phyloP scores from a whole-genome alignment of 1,284 basidiomycete species.

The Pseudozyma sp. region DNA sequence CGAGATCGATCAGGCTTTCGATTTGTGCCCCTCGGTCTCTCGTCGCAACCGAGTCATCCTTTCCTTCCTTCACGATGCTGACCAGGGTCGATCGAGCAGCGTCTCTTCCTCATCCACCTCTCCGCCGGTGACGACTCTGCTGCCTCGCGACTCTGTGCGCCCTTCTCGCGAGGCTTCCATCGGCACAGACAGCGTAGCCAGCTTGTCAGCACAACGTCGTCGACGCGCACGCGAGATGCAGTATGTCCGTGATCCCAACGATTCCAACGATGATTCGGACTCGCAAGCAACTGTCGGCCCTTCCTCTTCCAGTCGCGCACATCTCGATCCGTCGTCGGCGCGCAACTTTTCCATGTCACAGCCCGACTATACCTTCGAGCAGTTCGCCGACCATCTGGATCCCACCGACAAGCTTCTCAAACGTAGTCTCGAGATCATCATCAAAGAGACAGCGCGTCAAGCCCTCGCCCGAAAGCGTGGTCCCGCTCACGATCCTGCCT shows the following conservation, averaged over 20 bases:
- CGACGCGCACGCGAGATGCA: conserved; percentile 38
- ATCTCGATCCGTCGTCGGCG: conserved; percentile 26
- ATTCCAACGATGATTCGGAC: conserved; percentile 35
- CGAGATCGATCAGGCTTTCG: conserved; percentile 46
- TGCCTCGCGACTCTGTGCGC: conserved; percentile 8
- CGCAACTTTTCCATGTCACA: conserved; percentile 24
- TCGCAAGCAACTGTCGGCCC: conserved; percentile 16
- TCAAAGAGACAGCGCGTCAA: conserved; percentile 52
- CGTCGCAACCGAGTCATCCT: conserved; percentile 47
- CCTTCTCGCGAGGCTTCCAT: conserved; percentile 23
- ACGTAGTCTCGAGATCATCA: conserved; percentile 47
- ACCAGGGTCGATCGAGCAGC: conserved; percentile 4
- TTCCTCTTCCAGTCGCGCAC: conserved; percentile 6
- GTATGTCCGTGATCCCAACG: conserved; percentile 39
- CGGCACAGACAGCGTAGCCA: conserved; percentile 39
- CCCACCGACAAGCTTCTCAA: conserved; percentile 45
- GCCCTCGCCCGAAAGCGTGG: conserved; percentile 38
- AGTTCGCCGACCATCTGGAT: conserved; percentile 49
- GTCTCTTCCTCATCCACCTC: conserved; percentile 13
- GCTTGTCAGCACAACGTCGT: conserved; percentile 37
- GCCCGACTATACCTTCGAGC: conserved; percentile 52
- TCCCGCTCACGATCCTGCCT: conserved; percentile 7
- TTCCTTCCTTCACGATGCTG: conserved; percentile 42
- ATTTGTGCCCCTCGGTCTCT: conserved; percentile 43
- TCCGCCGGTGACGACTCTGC: conserved; percentile 1